Evolutionary conservation across 2,329 filamentous ascomycete species (phyloP), one percentile per base, ranked within the genome.

Genomic region (Fonsecaea pedrosoi): DNA sequence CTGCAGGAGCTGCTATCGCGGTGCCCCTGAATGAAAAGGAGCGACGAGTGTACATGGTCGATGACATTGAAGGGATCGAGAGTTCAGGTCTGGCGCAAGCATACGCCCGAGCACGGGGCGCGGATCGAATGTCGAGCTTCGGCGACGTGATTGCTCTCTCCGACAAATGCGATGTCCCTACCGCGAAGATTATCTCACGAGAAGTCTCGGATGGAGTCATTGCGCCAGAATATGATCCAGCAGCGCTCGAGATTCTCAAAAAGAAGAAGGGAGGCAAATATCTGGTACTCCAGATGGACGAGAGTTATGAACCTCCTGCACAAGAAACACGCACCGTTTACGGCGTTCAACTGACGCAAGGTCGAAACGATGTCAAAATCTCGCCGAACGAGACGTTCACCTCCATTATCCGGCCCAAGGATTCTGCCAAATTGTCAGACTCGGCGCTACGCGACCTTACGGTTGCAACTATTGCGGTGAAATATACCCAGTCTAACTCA

Each of bases 221-320:
- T 75, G 95, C 95, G 40, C 92, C 95, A 40, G 90, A 88, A 32
- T 99, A 95, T 80, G 87, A 91, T 70, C 86, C 88, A 38, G 93
- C 92, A 70, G 95, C 95, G 18, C 87, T 98, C 18, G 92, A 91
- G 75, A 93, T 99, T 69, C 87, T 99, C 71, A 91, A 89, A 81
- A 97, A 97, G 88, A 99, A 99, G 87, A 99, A 99, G 86, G 94
- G 90, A 62, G 95, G 95, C 77, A 96, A 93, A 80, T 99, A 98
- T 84, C 89, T 98, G 55, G 91, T 98, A 55, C 89, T 98, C 50
- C 89, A 98, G 82, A 97, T 99, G 83, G 93, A 99, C 77, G 88
- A 91, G 60, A 87, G 90, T 73, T 98, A 94, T 81, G 86, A 87
- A 70, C 94, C 95, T n/a, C 79, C 85, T 12, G 71, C 81, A 5